A percentile compares a stretch with the other conserved stretches of the same genome.
phyloP scores from a whole-genome alignment of 2,329 filamentous ascomycete species.

The Colletotrichum sp. region DNA sequence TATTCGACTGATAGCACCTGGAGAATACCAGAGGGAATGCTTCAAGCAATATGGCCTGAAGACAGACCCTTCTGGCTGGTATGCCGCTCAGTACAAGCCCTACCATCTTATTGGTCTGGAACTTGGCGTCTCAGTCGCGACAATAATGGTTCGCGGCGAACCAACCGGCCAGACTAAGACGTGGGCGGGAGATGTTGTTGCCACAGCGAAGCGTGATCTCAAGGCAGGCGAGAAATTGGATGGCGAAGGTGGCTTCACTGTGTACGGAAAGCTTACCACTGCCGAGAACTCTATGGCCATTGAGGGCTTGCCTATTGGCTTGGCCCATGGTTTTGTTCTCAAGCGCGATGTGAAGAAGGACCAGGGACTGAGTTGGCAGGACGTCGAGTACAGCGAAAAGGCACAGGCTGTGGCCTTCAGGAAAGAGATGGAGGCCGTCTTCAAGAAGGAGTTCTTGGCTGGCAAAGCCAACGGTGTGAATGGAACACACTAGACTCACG shows the following conservation, averaged over 20 bases:
- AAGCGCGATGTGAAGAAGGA: constrained; percentile 45
- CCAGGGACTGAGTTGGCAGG: constrained; percentile 45
- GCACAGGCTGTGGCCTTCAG: constrained; percentile 42
- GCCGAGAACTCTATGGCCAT: constrained; percentile 22
- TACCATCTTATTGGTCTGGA: constrained; percentile 53
- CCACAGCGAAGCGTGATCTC: constrained; percentile 50
- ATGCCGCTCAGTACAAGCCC: constrained; percentile 50
- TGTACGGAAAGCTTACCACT: constrained; percentile 47
- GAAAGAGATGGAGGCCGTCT: constrained; percentile 48
- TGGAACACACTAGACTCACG: background rate
- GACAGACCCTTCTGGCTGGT: constrained; percentile 43
- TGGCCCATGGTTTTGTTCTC: constrained; percentile 45
- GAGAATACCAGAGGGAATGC: constrained; percentile 44
- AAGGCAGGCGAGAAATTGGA: constrained; percentile 54
- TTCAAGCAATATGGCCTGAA: constrained; percentile 50
- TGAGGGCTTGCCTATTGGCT: constrained; percentile 28
- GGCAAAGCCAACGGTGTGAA: background rate
- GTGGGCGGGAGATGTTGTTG: constrained; percentile 48
- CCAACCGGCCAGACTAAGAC: constrained; percentile 36
- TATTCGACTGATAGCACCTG: constrained; percentile 26
- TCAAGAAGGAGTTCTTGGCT: constrained; percentile 29
- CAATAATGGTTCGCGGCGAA: background rate
- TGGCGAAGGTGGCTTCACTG: constrained; percentile 49
- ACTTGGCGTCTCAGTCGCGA: constrained; percentile 45
- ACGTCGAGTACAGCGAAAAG: constrained; percentile 46